Conservation (phyloP, 1,284 basidiomycete genomes). For the Leccinum huronense region DNA sequence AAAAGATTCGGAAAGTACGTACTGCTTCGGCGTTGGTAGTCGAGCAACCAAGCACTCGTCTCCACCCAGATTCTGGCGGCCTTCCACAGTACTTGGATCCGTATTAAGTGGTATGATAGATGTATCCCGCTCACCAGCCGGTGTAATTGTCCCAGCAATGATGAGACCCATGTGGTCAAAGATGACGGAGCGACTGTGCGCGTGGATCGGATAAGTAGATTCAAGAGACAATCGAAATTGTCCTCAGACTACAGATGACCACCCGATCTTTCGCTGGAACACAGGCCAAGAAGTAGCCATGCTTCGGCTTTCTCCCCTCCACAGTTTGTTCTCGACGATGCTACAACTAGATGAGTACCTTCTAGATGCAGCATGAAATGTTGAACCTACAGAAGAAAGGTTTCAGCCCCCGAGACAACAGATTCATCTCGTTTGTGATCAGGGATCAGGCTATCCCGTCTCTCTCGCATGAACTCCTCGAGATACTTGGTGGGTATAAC, state of each 20-base stretch:
- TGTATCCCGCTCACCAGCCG: constrained; percentile 33
- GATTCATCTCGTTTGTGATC: constrained; percentile 48
- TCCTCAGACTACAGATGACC: constrained; percentile 58
- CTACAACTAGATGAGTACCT: constrained; percentile 38
- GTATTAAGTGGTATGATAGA: constrained; percentile 57
- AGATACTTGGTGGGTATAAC: constrained; percentile 59
- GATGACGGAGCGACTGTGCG: constrained; percentile 42
- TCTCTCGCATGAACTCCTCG: constrained; percentile 43
- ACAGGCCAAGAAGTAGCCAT: constrained; percentile 52
- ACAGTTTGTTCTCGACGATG: constrained; percentile 69
- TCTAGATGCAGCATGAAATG: constrained; percentile 5
- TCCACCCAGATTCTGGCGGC: constrained; percentile 67
- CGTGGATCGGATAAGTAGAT: constrained; percentile 16
- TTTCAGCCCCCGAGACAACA: constrained; percentile 58
- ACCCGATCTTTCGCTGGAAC: constrained; percentile 66
- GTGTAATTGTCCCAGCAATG: constrained; percentile 35
- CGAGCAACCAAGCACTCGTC: constrained; percentile 58
- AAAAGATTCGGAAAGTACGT: constrained; percentile 19
- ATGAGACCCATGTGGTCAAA: constrained; percentile 62
- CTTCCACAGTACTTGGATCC: constrained; percentile 45
- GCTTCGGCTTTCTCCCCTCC: constrained; percentile 61
- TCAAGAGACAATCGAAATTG: constrained; percentile 10
- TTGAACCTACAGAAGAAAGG: constrained; percentile 54
- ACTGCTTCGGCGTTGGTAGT: constrained; percentile 55
- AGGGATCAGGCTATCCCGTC: constrained; percentile 40